These are phyloP conservation scores for Dictyostelium capitatum DNA, from an alignment of 78 protist genomes.

Conservation along the genomic window DNA sequence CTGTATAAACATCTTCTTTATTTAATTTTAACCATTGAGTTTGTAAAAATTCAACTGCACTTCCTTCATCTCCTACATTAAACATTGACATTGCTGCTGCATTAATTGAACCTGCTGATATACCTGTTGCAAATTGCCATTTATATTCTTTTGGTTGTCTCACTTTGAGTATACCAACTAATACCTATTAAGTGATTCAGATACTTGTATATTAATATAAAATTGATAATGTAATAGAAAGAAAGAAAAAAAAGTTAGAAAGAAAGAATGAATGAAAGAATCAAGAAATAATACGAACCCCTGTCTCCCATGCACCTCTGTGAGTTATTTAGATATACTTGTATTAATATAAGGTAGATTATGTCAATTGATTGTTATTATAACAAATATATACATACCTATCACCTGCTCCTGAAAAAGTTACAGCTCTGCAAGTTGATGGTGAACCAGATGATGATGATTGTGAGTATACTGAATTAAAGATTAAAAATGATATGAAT, in stretches of 20 bases:
- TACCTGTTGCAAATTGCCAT: slow-evolving; percentile 61
- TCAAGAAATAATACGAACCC: too few species aligned
- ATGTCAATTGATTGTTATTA: too few species aligned
- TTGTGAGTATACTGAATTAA: background rate
- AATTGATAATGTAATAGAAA: too few species aligned
- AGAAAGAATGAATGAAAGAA: too few species aligned
- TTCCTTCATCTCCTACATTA: slow-evolving; percentile 42
- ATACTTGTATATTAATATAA: too few species aligned
- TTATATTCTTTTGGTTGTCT: slow-evolving; percentile 17
- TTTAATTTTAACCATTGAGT: slow-evolving; percentile 34
- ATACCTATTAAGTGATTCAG: too few species aligned
- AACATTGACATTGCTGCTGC: slow-evolving; percentile 78
- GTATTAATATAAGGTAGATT: too few species aligned
- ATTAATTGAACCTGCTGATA: slow-evolving; percentile 68
- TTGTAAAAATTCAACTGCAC: slow-evolving; percentile 36
- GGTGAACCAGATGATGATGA: background rate
- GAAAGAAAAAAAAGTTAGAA: too few species aligned
- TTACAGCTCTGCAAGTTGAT: background rate
- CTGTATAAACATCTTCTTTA: slow-evolving; percentile 16
- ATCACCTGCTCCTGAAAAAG: slow-evolving; percentile 4
- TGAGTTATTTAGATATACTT: background rate
- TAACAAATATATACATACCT: too few species aligned
- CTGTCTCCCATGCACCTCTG: slow-evolving; percentile 20
- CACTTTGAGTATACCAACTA: background rate
- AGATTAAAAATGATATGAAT: background rate